Conservation (phyloP, 2,329 filamentous ascomycete species). For the Sporothrix globosa region DNA sequence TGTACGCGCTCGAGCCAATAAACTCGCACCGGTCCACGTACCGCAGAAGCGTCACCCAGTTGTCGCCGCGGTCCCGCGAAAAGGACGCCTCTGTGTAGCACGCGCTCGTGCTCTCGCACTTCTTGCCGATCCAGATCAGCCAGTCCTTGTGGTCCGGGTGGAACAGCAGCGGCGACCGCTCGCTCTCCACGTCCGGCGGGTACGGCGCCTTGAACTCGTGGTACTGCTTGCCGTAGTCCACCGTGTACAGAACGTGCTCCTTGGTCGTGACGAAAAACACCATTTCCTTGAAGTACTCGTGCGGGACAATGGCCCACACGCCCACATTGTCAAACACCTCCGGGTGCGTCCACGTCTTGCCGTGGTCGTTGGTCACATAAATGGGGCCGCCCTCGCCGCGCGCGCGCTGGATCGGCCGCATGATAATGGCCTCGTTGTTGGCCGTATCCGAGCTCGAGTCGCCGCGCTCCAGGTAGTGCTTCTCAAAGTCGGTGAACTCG, state of each 20-base stretch:
- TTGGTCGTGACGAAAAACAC: constrained; percentile 80
- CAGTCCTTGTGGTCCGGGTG: constrained; percentile 85
- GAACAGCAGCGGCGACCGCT: constrained; percentile 65
- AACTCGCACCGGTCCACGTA: constrained; percentile 86
- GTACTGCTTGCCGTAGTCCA: constrained; percentile 75
- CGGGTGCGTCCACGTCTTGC: constrained; percentile 74
- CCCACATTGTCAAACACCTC: constrained; percentile 69
- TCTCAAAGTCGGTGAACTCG: constrained; percentile 55
- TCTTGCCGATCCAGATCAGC: constrained; percentile 85
- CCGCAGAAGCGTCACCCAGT: constrained; percentile 74
- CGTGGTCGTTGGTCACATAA: constrained; percentile 80
- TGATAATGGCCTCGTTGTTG: constrained; percentile 71
- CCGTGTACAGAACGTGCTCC: constrained; percentile 74
- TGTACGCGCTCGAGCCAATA: constrained; percentile 66
- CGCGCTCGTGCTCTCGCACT: constrained; percentile 60
- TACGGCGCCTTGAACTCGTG: constrained; percentile 72
- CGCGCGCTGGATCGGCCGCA: constrained; percentile 50
- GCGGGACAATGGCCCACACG: constrained; percentile 72
- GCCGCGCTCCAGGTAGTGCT: constrained; percentile 78
- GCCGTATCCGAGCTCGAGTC: constrained; percentile 59
- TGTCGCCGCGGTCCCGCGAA: constrained; percentile 76
- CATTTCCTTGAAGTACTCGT: constrained; percentile 79
- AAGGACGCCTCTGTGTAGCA: constrained; percentile 78
- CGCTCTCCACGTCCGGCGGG: constrained; percentile 46
- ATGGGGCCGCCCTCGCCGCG: constrained; percentile 63